phyloP scores from a whole-genome alignment of 177 flowering plant species.

The Vitis hybrid region DNA sequence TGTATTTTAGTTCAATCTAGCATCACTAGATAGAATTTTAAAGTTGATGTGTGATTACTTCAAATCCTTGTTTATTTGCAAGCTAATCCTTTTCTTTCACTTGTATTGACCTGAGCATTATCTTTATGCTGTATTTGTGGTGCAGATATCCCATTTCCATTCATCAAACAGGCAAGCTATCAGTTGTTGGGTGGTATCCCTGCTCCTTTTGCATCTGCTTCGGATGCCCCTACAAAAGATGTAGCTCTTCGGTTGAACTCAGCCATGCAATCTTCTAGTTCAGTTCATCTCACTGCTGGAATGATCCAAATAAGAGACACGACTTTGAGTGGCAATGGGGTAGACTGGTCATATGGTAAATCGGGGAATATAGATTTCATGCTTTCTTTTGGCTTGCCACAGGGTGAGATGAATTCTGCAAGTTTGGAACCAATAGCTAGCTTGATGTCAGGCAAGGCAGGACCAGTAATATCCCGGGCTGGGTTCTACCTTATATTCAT shows the following conservation, averaged over 20 bases:
- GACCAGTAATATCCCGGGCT: conserved; percentile 29
- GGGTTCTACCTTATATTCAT: conserved; percentile 43
- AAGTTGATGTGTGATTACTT: no score
- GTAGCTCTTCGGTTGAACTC: no score
- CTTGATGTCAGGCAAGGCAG: conserved; percentile 35
- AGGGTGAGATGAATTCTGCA: conserved; percentile 15
- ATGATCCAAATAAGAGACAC: conserved; percentile 45
- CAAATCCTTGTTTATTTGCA: no score
- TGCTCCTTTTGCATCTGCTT: conserved; percentile 75
- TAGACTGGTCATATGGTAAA: conserved; percentile 33
- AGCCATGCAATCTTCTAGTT: no score
- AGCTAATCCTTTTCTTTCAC: no score
- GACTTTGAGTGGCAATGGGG: conserved; percentile 16
- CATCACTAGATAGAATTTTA: no score
- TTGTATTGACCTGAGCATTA: no score
- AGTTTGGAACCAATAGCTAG: conserved; percentile 19
- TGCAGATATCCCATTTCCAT: conserved; percentile 35
- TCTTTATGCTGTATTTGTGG: no score
- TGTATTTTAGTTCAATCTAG: no score
- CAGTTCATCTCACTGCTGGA: no score
- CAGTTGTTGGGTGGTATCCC: conserved; percentile 61
- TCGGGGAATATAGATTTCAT: conserved; percentile 27
- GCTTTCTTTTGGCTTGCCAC: conserved; percentile 27
- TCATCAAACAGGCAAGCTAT: conserved; percentile 39
- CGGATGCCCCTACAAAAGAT: no score